Percentiles rank a stretch among this genome's conserved stretches.
phyloP scores from a whole-genome alignment of 1,284 basidiomycete species.

The Cryptococcus sp. region DNA sequence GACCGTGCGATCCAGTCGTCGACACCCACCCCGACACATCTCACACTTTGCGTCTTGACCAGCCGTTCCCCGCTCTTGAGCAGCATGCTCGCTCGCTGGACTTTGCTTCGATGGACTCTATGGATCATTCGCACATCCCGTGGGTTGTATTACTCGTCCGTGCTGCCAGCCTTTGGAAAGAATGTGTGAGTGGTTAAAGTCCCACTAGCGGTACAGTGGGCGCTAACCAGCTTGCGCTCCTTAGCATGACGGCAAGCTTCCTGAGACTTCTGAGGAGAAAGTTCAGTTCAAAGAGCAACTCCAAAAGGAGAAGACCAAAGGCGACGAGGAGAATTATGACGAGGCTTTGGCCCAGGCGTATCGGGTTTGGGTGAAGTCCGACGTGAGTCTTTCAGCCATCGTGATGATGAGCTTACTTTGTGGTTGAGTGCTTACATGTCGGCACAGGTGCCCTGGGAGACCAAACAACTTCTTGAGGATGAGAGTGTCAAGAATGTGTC shows the following conservation, averaged over 20 bases:
- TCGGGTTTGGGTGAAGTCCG: constrained; percentile 65
- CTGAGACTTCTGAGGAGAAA: constrained; percentile 61
- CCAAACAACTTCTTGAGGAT: constrained; percentile 64
- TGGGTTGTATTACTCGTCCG: constrained; percentile 82
- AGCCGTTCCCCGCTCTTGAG: constrained; percentile 77
- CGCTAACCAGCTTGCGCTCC: not conserved
- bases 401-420: not conserved
- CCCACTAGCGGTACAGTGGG: not conserved
- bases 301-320: constrained; percentile 53
- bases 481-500: constrained; percentile 53
- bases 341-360: constrained; percentile 81
- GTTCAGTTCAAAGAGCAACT: constrained; percentile 67
- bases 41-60: constrained; percentile 81
- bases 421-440: not conserved
- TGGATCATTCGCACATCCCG: constrained; percentile 81
- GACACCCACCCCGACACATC: constrained; percentile 86
- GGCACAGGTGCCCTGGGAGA: constrained; percentile 62
- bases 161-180: constrained; percentile 75
- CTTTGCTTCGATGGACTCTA: constrained; percentile 71
- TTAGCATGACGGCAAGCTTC: constrained; percentile 32
- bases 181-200: constrained; percentile 26
- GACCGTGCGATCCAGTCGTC: constrained; percentile 60
- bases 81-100: constrained; percentile 69
- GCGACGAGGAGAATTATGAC: constrained; percentile 94
- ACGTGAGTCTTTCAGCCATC: constrained; percentile 46